Evolutionary conservation across 768 basidiomycete genomes (phyloP).

Genomic region (Lactarius psammicola): DNA sequence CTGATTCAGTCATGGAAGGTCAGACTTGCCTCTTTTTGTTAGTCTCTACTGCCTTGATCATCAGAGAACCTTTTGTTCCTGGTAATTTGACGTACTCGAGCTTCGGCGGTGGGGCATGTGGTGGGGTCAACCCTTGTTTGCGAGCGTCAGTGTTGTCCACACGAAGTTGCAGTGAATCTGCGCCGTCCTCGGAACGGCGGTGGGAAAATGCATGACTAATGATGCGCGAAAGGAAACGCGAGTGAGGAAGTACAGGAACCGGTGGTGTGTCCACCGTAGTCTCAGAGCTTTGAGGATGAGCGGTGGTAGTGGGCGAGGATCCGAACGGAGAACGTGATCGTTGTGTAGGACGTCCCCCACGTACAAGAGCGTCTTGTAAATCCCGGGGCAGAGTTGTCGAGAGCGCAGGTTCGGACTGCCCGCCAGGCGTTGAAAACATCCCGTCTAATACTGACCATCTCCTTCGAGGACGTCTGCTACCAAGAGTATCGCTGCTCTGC

Average conservation of each 20-base stretch:
- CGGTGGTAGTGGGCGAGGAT: not conserved
- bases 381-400: constrained; percentile 1
- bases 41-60: constrained; percentile 88
- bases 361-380: constrained; percentile 12
- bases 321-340: not conserved
- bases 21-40: constrained; percentile 71
- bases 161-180: constrained; percentile 36
- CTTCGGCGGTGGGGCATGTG: constrained; percentile 72
- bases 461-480: constrained; percentile 48
- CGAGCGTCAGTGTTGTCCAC: constrained; percentile 46
- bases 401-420: constrained; percentile 24
- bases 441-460: constrained; percentile 72
- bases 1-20: not conserved
- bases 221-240: constrained; percentile 70
- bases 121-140: constrained; percentile 36
- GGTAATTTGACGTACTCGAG: constrained; percentile 91
- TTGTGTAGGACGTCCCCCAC: constrained; percentile 3
- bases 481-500: constrained; percentile 29
- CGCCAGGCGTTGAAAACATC: constrained; percentile 37
- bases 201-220: constrained; percentile 60
- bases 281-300: constrained; percentile 9
- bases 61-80: constrained; percentile 79
- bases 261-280: constrained; percentile 29
- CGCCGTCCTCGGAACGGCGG: constrained; percentile 59
- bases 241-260: constrained; percentile 41